A percentile compares a stretch with the other conserved stretches of the same genome.
Evolutionary conservation across 2,329 filamentous ascomycete genomes (phyloP).

Genomic region (Paraconiothyrium sp.): DNA sequence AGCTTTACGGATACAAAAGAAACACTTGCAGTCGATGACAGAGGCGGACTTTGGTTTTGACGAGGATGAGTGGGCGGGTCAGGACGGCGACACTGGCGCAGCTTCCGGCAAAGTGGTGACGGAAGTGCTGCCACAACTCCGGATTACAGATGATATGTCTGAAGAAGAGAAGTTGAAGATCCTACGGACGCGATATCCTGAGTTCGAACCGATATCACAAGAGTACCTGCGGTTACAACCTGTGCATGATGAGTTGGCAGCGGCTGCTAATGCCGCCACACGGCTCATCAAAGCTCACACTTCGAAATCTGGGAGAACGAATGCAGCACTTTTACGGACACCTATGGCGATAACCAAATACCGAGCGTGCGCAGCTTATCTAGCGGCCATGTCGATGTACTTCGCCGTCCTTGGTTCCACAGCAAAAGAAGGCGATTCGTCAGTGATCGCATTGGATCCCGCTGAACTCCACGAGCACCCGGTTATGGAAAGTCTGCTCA

Average conservation of each 20-base stretch:
- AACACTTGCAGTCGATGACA: conserved; percentile 87
- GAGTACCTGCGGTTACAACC: conserved; percentile 79
- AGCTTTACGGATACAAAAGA: conserved; percentile 86
- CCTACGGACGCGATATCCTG: conserved; percentile 83
- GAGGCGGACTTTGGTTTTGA: conserved; percentile 95
- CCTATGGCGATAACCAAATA: conserved; percentile 69
- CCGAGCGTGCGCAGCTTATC: conserved; percentile 83
- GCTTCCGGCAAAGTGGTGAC: conserved; percentile 70
- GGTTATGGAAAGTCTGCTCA: conserved; percentile 85
- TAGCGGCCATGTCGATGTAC: conserved; percentile 89
- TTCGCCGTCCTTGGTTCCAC: conserved; percentile 92
- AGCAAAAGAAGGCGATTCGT: conserved; percentile 63
- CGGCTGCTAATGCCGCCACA: conserved; percentile 67
- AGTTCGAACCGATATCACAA: conserved; percentile 85
- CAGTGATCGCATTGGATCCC: conserved; percentile 72
- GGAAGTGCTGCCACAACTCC: conserved; percentile 84
- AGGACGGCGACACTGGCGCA: conserved; percentile 59
- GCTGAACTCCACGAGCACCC: conserved; percentile 87
- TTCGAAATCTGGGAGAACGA: conserved; percentile 32
- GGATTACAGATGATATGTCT: conserved; percentile 82
- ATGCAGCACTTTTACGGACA: conserved; percentile 22
- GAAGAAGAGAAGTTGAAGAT: conserved; percentile 78
- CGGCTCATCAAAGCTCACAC: conserved; percentile 44
- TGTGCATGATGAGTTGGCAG: conserved; percentile 66
- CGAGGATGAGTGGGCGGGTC: conserved; percentile 81